These are phyloP conservation scores for Zasmidium angulare DNA, from an alignment of 2,329 filamentous ascomycete species.

Conservation along the genomic window DNA sequence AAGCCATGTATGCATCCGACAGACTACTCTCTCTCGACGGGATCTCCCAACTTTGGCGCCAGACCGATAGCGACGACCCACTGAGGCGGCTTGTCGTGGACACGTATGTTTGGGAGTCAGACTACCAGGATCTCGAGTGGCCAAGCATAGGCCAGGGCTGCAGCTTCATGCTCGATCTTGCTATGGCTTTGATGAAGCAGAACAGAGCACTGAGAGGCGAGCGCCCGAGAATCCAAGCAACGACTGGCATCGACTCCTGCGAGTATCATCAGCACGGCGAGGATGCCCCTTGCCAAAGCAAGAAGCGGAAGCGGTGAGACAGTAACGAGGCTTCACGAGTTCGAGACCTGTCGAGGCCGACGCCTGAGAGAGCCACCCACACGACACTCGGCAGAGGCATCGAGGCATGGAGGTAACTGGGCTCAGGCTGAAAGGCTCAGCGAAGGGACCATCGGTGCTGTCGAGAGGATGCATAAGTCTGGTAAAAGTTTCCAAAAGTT, in stretches of 20 bases:
- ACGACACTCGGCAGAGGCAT: background rate
- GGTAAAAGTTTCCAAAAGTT: too few relatives aligned
- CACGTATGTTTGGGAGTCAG: background rate
- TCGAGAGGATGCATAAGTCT: too few relatives aligned
- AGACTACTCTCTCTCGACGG: background rate
- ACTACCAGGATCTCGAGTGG: background rate
- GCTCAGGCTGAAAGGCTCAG: too few relatives aligned
- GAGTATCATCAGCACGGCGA: background rate
- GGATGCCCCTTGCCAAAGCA: background rate
- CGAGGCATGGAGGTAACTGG: background rate
- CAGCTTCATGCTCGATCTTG: background rate
- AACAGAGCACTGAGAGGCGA: background rate
- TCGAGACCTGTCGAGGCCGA: too few relatives aligned
- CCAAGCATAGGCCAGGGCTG: background rate
- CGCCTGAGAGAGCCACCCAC: too few relatives aligned
- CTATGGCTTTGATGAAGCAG: background rate
- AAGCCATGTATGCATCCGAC: background rate
- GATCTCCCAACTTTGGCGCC: background rate
- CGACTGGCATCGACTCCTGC: background rate
- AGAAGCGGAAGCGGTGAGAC: background rate
- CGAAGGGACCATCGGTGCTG: too few relatives aligned
- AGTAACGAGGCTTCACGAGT: background rate
- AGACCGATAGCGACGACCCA: background rate
- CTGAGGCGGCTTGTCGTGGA: background rate
- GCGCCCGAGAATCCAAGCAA: background rate